Percentiles rank a stretch among this genome's conserved stretches.
phyloP scores from a whole-genome alignment of 139 green algal species.

The Closterium sp. region DNA sequence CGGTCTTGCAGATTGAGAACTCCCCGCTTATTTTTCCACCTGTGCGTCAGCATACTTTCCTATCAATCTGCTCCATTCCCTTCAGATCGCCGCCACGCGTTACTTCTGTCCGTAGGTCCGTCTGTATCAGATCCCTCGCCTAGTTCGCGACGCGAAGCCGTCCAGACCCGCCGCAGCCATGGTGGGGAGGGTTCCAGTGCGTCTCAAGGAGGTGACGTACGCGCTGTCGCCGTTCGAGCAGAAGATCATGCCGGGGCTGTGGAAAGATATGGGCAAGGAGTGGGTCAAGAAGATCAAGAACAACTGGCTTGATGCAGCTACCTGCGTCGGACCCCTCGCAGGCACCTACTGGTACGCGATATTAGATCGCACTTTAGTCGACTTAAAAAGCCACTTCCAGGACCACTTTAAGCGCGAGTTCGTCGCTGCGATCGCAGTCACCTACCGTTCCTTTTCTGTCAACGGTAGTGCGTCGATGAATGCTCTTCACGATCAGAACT shows the following conservation, averaged over 20 bases:
- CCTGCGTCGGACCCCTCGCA: slow-evolving; percentile 46
- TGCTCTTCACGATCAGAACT: no score
- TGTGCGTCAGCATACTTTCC: no score
- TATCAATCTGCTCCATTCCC: background rate
- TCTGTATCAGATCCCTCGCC: background rate
- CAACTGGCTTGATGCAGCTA: slow-evolving; percentile 48
- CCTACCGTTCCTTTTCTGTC: background rate
- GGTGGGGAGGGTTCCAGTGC: slow-evolving; percentile 57
- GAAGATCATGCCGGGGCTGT: slow-evolving; percentile 70
- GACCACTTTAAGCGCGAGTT: background rate
- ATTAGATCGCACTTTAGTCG: slow-evolving; percentile 15
- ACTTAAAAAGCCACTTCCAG: slow-evolving; percentile 9
- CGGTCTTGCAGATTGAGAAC: background rate
- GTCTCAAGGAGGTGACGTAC: slow-evolving; percentile 84
- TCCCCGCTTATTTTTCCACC: no score
- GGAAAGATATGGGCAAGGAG: slow-evolving; percentile 72
- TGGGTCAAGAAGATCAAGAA: slow-evolving; percentile 56
- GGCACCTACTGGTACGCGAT: slow-evolving; percentile 46
- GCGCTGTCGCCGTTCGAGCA: slow-evolving; percentile 83
- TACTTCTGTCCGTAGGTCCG: background rate
- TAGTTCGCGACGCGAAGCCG: background rate
- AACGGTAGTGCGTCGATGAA: no score
- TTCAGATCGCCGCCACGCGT: background rate
- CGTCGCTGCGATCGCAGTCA: background rate
- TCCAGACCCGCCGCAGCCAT: slow-evolving; percentile 6